Evolutionary conservation across 192 early-diverging fungal genomes (phyloP).

Genomic region (Gryganskiella cystojenkinii): DNA sequence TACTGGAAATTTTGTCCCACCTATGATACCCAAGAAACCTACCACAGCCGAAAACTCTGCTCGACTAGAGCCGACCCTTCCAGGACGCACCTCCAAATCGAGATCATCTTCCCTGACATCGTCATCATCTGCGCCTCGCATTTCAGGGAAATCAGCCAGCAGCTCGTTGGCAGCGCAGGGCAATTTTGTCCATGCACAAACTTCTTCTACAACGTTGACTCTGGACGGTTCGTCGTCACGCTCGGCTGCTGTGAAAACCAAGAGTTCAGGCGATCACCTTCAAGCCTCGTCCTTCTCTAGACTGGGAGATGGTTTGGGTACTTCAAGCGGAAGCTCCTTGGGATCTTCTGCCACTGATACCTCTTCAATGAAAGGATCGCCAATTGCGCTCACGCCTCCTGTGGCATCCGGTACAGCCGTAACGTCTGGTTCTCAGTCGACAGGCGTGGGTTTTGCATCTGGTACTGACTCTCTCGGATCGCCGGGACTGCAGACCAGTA

Average conservation of each 20-base stretch:
- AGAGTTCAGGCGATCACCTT: not conserved
- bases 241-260: not conserved
- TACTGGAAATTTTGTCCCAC: slow-evolving; percentile 74
- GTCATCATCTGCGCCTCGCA: slow-evolving; percentile 8
- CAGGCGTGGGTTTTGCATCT: slow-evolving; percentile 2
- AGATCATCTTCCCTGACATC: slow-evolving; percentile 20
- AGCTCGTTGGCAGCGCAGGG: no score
- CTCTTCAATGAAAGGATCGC: slow-evolving; percentile 15
- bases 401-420: not conserved
- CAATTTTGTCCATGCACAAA: no score
- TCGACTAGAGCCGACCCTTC: slow-evolving; percentile 34
- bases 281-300: not conserved
- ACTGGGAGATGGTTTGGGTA: not conserved
- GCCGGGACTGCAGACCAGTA: not conserved
- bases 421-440: not conserved
- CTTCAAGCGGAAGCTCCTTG: slow-evolving; percentile 14
- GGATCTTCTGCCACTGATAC: slow-evolving; percentile 4
- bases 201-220: no score
- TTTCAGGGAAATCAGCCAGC: slow-evolving; percentile 1
- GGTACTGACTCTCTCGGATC: not conserved
- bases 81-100: slow-evolving; percentile 19
- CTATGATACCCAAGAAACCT: slow-evolving; percentile 53
- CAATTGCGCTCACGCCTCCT: not conserved
- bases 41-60: slow-evolving; percentile 40
- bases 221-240: no score